These are phyloP conservation scores for Saussurea involucrata DNA, from an alignment of 129 eudicot genomes.

Conservation along the genomic window DNA sequence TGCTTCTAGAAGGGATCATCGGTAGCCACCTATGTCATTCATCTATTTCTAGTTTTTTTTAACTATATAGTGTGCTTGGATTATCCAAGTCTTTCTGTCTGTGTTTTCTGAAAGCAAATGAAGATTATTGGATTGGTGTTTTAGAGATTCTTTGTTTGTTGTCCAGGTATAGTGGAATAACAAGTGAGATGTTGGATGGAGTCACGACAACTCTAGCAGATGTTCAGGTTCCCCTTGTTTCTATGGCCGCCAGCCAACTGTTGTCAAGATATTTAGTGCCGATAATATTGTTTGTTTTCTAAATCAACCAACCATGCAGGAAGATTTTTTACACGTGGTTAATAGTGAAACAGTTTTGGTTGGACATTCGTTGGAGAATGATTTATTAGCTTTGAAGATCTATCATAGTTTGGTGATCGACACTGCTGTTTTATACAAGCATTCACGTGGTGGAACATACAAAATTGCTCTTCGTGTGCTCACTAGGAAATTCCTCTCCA, in stretches of 20 bases:
- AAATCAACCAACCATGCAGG: constrained; percentile 35
- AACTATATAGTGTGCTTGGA: neutral
- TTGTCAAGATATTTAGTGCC: neutral
- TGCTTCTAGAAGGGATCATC: neutral
- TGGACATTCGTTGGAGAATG: constrained; percentile 98
- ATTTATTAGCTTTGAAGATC: constrained; percentile 78
- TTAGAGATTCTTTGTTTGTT: constrained; percentile 10
- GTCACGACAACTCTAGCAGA: constrained; percentile 88
- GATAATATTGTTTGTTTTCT: neutral
- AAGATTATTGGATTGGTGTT: neutral
- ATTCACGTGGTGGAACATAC: constrained; percentile 82
- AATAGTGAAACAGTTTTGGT: constrained; percentile 80
- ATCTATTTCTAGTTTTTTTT: neutral
- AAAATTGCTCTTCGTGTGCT: constrained; percentile 92
- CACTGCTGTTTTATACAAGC: constrained; percentile 82
- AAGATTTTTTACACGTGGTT: constrained; percentile 67
- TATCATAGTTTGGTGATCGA: constrained; percentile 81
- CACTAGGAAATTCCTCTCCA: constrained; percentile 61
- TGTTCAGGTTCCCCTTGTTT: constrained; percentile 61
- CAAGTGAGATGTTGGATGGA: constrained; percentile 77
- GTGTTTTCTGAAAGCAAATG: neutral
- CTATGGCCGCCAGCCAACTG: neutral
- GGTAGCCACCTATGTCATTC: neutral
- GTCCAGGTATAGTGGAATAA: constrained; percentile 93
- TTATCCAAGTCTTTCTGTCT: neutral